phyloP scores from a whole-genome alignment of 1,284 basidiomycete genomes.

The Sphaerobolus stellatus region DNA sequence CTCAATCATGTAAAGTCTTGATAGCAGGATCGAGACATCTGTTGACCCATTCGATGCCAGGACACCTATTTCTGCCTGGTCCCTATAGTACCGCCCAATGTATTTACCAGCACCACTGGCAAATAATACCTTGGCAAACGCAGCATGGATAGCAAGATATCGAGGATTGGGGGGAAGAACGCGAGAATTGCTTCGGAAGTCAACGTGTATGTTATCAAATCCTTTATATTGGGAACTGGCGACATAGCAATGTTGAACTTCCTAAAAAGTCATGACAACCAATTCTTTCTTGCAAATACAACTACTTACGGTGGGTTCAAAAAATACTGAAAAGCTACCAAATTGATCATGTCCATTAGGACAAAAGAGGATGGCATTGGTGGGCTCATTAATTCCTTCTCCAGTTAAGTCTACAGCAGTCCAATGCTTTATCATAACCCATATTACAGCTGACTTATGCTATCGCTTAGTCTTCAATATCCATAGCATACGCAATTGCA shows the following conservation, averaged over 20 bases:
- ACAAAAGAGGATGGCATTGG: background rate
- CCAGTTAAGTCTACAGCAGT: background rate
- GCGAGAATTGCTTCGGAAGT: background rate
- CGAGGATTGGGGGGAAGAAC: background rate
- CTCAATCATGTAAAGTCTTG: too few relatives aligned
- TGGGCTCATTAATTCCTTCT: background rate
- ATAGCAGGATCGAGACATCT: too few relatives aligned
- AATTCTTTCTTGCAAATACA: background rate
- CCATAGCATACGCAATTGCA: background rate
- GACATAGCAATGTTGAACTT: background rate
- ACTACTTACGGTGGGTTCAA: background rate
- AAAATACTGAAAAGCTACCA: background rate
- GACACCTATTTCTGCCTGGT: background rate
- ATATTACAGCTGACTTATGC: background rate
- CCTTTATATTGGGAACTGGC: background rate
- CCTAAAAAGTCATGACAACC: background rate
- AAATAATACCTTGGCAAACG: background rate
- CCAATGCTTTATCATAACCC: background rate
- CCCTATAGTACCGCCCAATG: background rate
- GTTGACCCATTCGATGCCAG: background rate
- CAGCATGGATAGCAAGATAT: background rate
- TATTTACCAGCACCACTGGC: background rate
- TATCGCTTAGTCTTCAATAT: background rate
- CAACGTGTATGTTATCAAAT: background rate
- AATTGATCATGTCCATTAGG: background rate